Conservation (phyloP, 1,284 basidiomycete species). For the Peniophora sp. region DNA sequence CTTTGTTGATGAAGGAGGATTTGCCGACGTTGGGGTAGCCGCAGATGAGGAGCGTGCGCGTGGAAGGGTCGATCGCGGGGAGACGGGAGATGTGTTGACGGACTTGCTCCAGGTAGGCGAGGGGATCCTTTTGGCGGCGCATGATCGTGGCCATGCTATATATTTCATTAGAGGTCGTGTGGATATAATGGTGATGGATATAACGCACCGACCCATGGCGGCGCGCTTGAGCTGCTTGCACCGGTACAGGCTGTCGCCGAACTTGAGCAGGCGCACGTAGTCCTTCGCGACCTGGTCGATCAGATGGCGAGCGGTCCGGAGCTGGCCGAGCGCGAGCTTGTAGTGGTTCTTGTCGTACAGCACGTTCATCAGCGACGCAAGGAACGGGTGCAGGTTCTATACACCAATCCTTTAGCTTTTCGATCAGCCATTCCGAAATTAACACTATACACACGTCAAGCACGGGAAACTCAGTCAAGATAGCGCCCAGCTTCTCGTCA, state of each 20-base stretch:
- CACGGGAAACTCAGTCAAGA: constrained; percentile 93
- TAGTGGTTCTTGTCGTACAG: constrained; percentile 99
- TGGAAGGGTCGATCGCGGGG: constrained; percentile 92
- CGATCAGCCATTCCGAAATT: background rate
- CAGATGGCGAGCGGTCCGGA: constrained; percentile 87
- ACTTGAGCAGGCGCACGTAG: constrained; percentile 91
- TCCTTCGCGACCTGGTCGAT: constrained; percentile 96
- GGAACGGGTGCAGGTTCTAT: constrained; percentile 92
- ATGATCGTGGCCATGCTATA: constrained; percentile 92
- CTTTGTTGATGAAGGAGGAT: constrained; percentile 97
- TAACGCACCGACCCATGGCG: constrained; percentile 80
- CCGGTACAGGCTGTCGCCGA: constrained; percentile 91
- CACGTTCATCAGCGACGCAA: constrained; percentile 90
- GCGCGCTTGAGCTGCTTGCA: constrained; percentile 97
- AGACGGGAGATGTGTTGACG: constrained; percentile 96
- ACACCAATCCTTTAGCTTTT: too few species aligned
- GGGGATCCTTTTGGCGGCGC: constrained; percentile 92
- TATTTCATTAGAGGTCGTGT: background rate
- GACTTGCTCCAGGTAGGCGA: constrained; percentile 96
- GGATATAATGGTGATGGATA: background rate
- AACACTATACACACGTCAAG: constrained; percentile 67
- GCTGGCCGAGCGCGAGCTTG: constrained; percentile 93
- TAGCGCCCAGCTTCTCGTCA: constrained; percentile 92
- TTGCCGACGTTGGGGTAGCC: constrained; percentile 98
- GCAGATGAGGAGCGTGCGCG: constrained; percentile 92